phyloP scores from a whole-genome alignment of 1,284 basidiomycete genomes.

The Pholiota adiposa region DNA sequence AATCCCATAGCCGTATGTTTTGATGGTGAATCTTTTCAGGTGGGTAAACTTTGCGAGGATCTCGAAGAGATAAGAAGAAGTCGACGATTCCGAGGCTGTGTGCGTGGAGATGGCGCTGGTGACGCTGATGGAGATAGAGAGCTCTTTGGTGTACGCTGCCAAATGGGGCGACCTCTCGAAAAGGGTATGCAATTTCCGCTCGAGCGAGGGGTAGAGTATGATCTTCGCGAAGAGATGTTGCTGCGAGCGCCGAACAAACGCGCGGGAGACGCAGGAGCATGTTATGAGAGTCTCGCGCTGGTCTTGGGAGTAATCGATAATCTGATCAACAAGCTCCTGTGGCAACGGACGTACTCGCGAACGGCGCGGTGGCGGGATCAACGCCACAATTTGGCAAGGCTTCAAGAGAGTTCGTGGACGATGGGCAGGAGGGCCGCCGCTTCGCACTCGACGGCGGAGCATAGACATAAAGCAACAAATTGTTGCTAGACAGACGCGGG shows the following conservation, averaged over 20 bases:
- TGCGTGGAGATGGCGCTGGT: no score
- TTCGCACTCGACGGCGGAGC: not conserved
- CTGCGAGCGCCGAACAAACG: slow-evolving; percentile 13
- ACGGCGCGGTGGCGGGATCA: not conserved
- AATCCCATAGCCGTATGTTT: slow-evolving; percentile 1
- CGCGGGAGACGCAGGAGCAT: slow-evolving; percentile 11
- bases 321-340: slow-evolving; percentile 16
- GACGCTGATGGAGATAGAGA: no score
- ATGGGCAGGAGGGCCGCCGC: no score
- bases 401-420: no score
- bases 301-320: slow-evolving; percentile 16
- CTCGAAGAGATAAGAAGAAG: not conserved
- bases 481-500: not conserved
- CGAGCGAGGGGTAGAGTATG: slow-evolving; percentile 1
- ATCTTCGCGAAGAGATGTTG: slow-evolving; percentile 14
- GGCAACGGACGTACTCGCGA: slow-evolving; percentile 12
- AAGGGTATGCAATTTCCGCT: not conserved
- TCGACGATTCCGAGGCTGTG: no score
- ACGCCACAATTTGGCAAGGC: no score
- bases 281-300: slow-evolving; percentile 6
- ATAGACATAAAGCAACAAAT: not conserved
- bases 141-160: not conserved
- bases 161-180: slow-evolving; percentile 10
- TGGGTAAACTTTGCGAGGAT: slow-evolving; percentile 7
- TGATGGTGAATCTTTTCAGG: slow-evolving; percentile 5